Evolutionary conservation across 306 rosid species (phyloP).

Genomic region (Quercus variabilis): DNA sequence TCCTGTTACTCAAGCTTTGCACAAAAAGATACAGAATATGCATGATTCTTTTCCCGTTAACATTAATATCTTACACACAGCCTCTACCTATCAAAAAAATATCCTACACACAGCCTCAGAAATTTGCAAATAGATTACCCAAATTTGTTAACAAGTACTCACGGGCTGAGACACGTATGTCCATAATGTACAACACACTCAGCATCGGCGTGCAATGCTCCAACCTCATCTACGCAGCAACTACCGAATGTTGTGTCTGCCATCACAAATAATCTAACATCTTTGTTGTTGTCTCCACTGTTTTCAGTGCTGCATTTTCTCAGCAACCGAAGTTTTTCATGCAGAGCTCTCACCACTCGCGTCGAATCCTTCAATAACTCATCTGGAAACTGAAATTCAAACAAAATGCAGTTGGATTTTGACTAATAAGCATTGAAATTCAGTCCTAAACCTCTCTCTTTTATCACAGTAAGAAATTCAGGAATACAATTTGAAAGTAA

Average conservation of each 20-base stretch:
- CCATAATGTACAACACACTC: conserved; percentile 87
- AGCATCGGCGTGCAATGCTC: conserved; percentile 73
- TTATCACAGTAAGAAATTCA: not conserved
- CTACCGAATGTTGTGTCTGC: conserved; percentile 91
- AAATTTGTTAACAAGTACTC: conserved; percentile 28
- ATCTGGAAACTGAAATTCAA: conserved; percentile 70
- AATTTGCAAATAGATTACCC: not conserved
- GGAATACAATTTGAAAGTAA: not conserved
- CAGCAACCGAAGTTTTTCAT: conserved; percentile 36
- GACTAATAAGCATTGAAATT: not conserved
- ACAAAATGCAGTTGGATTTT: not conserved
- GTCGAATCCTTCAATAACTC: conserved; percentile 71
- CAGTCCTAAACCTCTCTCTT: not conserved
- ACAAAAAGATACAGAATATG: not conserved
- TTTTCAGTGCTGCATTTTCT: conserved; percentile 18
- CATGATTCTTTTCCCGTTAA: not conserved
- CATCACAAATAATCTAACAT: conserved; percentile 63
- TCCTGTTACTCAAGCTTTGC: not conserved
- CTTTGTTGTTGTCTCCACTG: conserved; percentile 22
- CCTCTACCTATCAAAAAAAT: not conserved
- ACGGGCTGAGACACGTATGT: conserved; percentile 91
- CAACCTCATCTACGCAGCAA: conserved; percentile 94
- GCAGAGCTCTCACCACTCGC: conserved; percentile 55
- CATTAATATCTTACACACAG: not conserved
- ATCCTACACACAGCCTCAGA: not conserved